These are phyloP conservation scores for Petasospora fabianii DNA, from an alignment of 1,139 yeast species.

Conservation along the genomic window DNA sequence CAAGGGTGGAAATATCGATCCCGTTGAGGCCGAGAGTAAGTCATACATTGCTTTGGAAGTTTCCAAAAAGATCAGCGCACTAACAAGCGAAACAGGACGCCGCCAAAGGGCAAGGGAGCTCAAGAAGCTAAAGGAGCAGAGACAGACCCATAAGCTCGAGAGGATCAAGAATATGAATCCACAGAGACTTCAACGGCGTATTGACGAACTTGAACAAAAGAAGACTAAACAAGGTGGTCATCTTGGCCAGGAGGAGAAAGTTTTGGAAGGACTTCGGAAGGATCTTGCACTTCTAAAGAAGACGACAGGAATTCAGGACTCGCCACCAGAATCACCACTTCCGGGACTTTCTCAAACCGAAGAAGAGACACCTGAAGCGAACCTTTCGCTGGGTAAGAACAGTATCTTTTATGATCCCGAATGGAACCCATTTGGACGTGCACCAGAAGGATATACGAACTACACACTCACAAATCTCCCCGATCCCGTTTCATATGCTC, in stretches of 20 bases:
- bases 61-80: too few species aligned
- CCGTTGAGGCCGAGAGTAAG: constrained; percentile 27
- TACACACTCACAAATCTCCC: constrained; percentile 18
- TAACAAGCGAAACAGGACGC: constrained; percentile 22
- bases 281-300: constrained; percentile 24
- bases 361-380: constrained; percentile 6
- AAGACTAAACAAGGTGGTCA: constrained; percentile 2
- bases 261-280: constrained; percentile 23
- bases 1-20: constrained; percentile 12
- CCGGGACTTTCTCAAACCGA: neutral
- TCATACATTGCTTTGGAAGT: too few species aligned
- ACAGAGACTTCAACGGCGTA: constrained; percentile 13
- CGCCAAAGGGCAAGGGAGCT: constrained; percentile 29
- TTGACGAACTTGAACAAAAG: constrained; percentile 17
- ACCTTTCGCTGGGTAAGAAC: constrained; percentile 26
- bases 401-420: constrained; percentile 42
- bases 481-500: constrained; percentile 1
- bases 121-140: constrained; percentile 26
- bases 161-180: constrained; percentile 20
- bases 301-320: constrained; percentile 5
- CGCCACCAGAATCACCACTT: too few species aligned
- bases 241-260: neutral
- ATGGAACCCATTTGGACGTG: constrained; percentile 38
- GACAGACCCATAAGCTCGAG: constrained; percentile 20
- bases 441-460: constrained; percentile 30